A percentile compares a stretch with the other conserved stretches of the same genome.
These are phyloP conservation scores for Torrubiella hemipterigena DNA, from an alignment of 2,329 filamentous ascomycete species.

Conservation along the genomic window DNA sequence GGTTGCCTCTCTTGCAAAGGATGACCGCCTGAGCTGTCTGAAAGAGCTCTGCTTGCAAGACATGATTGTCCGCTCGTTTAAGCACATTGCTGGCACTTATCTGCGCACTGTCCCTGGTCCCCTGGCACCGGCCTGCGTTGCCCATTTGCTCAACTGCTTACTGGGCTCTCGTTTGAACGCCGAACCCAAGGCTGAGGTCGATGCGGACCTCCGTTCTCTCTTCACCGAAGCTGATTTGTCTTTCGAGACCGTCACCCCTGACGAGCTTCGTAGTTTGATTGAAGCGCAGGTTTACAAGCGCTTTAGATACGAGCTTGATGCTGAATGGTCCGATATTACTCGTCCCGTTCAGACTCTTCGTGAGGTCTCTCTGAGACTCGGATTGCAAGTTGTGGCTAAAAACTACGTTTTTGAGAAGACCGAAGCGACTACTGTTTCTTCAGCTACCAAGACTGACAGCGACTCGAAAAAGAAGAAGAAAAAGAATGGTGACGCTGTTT, in stretches of 20 bases:
- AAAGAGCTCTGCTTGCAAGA: slow-evolving; percentile 72
- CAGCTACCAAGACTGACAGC: slow-evolving; percentile 20
- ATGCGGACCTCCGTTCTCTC: slow-evolving; percentile 58
- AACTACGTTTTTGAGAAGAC: slow-evolving; percentile 23
- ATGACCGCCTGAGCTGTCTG: slow-evolving; percentile 64
- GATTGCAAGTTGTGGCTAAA: slow-evolving; percentile 75
- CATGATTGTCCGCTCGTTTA: slow-evolving; percentile 92
- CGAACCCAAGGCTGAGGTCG: slow-evolving; percentile 67
- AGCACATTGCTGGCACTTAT: slow-evolving; percentile 74
- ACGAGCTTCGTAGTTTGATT: slow-evolving; percentile 56
- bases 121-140: slow-evolving; percentile 65
- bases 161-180: slow-evolving; percentile 65
- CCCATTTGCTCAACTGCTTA: slow-evolving; percentile 89
- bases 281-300: slow-evolving; percentile 58
- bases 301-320: slow-evolving; percentile 63
- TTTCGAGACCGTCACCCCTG: slow-evolving; percentile 70
- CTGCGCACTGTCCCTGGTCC: slow-evolving; percentile 68
- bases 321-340: slow-evolving; percentile 54
- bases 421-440: slow-evolving; percentile 14
- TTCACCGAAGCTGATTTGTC: slow-evolving; percentile 74
- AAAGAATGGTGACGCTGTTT: slow-evolving; percentile 41
- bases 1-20: slow-evolving; percentile 59
- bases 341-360: slow-evolving; percentile 77
- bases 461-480: slow-evolving; percentile 48
- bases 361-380: slow-evolving; percentile 79